Conservation (phyloP, 1,139 yeast species). For the Diutina catenulata region DNA sequence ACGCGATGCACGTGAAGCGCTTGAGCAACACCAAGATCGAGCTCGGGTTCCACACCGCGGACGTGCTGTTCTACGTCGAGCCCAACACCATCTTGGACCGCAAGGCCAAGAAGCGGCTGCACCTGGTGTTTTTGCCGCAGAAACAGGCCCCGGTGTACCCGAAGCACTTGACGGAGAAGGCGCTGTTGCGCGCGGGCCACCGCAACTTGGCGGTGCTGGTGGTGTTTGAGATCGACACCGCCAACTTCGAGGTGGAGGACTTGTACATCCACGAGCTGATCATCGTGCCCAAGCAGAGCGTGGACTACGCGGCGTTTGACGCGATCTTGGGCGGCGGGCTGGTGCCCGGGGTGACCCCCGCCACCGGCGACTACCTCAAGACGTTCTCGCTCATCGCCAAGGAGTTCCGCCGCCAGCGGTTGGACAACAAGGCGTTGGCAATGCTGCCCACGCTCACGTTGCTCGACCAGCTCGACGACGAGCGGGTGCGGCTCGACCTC, state of each 20-base stretch:
- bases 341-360: constrained; percentile 32
- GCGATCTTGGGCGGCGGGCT: constrained; percentile 26
- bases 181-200: constrained; percentile 54
- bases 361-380: constrained; percentile 55
- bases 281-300: constrained; percentile 48
- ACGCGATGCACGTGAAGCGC: constrained; percentile 67
- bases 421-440: constrained; percentile 37
- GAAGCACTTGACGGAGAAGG: constrained; percentile 40
- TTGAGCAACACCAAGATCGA: constrained; percentile 50
- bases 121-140: constrained; percentile 86
- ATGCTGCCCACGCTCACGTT: constrained; percentile 51
- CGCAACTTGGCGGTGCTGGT: constrained; percentile 67
- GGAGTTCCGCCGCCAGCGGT: constrained; percentile 63
- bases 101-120: constrained; percentile 82
- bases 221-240: constrained; percentile 68
- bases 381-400: constrained; percentile 56
- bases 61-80: constrained; percentile 58
- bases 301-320: constrained; percentile 43
- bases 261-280: constrained; percentile 69
- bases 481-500: constrained; percentile 56
- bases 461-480: constrained; percentile 78
- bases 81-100: constrained; percentile 74
- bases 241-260: constrained; percentile 62
- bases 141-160: constrained; percentile 63
- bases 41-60: constrained; percentile 71